Base-by-base conservation (phyloP, 805 yeast genomes). In the Lachancea sp. region DNA sequence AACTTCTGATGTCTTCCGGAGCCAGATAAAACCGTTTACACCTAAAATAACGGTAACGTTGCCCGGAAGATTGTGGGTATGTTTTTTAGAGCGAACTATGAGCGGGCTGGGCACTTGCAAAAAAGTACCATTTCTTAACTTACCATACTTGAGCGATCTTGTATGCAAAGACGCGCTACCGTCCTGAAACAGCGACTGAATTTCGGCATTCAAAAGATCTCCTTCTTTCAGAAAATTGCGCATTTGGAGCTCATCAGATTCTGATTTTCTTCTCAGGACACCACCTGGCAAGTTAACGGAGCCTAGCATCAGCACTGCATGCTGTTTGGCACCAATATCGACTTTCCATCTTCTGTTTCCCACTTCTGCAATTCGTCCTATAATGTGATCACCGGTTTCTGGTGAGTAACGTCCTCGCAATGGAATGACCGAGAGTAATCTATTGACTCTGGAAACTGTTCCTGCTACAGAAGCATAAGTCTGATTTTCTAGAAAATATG, bases 271-370 rank as follows among this genome's bases (percentile, higher is more conserved):
- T 66, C 99, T 78, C 56, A 93, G 69, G 2, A 93, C 85, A 45
- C 99, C 99, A 44, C 99, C 99, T 1, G 99, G 99, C 50, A 93
- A 73, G 63, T 93, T 93, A 17, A 93, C 96, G 1, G 96, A 87
- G 11, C 99, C 99, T 46, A 95, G 73, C 88, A 87, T 83, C 49
- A 93, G 68, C 0, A 87, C 82, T 0, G 97, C 98, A 60, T 89
- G 91, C 58, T 87, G 95, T 57, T 81, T 83, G n/a, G 88, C 87
- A 25, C 98, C 98, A 51, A 93, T 88, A 56, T 91, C 96, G 13
- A 93, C 98, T 60, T 84, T 88, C 99, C 99, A 93, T 56, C 98
- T 73, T 60, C 83, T 86, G 51, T 84, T 85, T 1, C 95, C 95
- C 5, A 91, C 97, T 57, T 93, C 98, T 1, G 93, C 82, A 53